Evolutionary conservation across 257 asterid genomes (phyloP).

Genomic region (Ophiorrhiza pumila): DNA sequence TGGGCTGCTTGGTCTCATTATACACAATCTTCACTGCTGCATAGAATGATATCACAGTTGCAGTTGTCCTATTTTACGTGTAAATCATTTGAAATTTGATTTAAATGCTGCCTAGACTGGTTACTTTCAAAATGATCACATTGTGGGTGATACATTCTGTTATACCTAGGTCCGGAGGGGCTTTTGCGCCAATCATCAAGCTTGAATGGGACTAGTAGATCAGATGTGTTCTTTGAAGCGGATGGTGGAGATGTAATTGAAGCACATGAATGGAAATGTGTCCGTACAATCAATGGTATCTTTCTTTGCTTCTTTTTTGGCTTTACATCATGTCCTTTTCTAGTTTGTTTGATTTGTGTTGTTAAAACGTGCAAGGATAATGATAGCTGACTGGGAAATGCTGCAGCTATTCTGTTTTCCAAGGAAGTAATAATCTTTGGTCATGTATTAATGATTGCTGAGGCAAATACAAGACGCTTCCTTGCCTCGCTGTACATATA

Average conservation of each 20-base stretch:
- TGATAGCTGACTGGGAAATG: background rate
- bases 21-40: background rate
- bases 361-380: background rate
- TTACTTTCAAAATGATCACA: background rate
- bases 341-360: conserved; percentile 28
- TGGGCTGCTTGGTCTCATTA: background rate
- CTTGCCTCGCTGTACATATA: background rate
- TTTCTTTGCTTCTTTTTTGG: conserved; percentile 15
- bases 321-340: background rate
- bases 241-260: conserved; percentile 79
- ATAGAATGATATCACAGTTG: background rate
- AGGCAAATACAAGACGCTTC: background rate
- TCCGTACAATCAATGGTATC: conserved; percentile 83
- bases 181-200: conserved; percentile 77
- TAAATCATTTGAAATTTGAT: background rate
- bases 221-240: conserved; percentile 57
- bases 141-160: conserved; percentile 18
- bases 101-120: background rate
- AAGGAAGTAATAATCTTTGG: background rate
- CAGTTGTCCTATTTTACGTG: background rate
- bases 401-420: background rate
- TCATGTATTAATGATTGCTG: background rate
- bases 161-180: conserved; percentile 72
- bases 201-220: conserved; percentile 36
- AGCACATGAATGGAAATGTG: conserved; percentile 92